phyloP scores from a whole-genome alignment of 441 rosid species.

The Manihot esculenta region DNA sequence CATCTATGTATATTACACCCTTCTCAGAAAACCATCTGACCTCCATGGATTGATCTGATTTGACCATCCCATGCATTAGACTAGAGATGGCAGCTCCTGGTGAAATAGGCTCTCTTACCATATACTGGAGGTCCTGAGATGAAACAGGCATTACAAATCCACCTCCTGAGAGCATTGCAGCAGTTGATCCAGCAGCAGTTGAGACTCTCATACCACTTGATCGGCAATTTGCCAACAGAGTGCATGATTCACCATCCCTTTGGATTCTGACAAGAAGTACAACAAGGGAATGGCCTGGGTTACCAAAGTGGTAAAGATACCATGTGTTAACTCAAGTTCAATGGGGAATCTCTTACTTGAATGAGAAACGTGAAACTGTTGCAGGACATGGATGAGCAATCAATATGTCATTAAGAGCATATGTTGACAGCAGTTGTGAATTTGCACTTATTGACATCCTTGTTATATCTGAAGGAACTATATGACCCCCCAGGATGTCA shows the following conservation, averaged over 20 bases:
- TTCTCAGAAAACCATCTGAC: slow-evolving; percentile 62
- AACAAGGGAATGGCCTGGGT: neutral
- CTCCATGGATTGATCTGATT: slow-evolving; percentile 48
- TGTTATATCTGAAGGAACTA: slow-evolving; percentile 50
- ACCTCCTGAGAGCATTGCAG: slow-evolving; percentile 89
- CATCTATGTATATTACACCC: slow-evolving; percentile 69
- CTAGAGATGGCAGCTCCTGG: slow-evolving; percentile 39
- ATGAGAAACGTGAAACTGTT: slow-evolving; percentile 75
- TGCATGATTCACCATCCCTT: slow-evolving; percentile 37
- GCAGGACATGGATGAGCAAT: slow-evolving; percentile 87
- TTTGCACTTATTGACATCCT: slow-evolving; percentile 61
- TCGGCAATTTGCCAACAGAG: slow-evolving; percentile 59
- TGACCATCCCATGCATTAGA: slow-evolving; percentile 61
- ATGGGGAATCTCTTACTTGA: slow-evolving; percentile 51
- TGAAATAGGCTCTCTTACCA: slow-evolving; percentile 90
- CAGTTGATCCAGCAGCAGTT: slow-evolving; percentile 87
- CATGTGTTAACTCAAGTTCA: neutral
- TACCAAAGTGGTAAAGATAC: neutral
- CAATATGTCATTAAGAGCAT: slow-evolving; percentile 78
- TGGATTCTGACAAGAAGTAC: slow-evolving; percentile 44
- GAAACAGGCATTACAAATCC: slow-evolving; percentile 71
- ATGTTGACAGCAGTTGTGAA: slow-evolving; percentile 49
- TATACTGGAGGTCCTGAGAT: slow-evolving; percentile 68
- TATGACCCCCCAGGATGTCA: slow-evolving; percentile 55
- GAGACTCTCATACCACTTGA: slow-evolving; percentile 93